phyloP scores from a whole-genome alignment of 176 grass and related monocot species.

The Phyllostachys edulis region DNA sequence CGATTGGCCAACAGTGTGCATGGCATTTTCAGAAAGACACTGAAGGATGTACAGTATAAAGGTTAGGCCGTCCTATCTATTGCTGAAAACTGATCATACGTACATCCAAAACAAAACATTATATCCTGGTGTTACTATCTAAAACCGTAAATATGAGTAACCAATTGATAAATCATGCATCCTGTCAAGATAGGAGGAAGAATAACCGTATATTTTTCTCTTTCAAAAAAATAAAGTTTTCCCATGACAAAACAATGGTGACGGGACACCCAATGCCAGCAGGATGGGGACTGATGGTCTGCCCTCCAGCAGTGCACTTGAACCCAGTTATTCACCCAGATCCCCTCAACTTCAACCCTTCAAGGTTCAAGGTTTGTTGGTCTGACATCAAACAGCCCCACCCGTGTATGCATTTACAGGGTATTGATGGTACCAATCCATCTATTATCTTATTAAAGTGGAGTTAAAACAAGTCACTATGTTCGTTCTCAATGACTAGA shows the following conservation, averaged over 20 bases:
- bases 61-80: slow-evolving; percentile 17
- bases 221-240: background rate
- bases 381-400: background rate
- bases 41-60: slow-evolving; percentile 46
- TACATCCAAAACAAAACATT: background rate
- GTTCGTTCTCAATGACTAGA: no score
- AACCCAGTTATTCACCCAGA: slow-evolving; percentile 50
- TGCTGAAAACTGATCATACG: background rate
- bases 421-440: background rate
- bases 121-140: background rate
- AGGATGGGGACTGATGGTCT: slow-evolving; percentile 65
- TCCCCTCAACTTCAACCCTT: slow-evolving; percentile 53
- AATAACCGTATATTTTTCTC: background rate
- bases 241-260: background rate
- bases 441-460: no score
- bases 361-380: slow-evolving; percentile 55
- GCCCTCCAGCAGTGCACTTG: slow-evolving; percentile 54
- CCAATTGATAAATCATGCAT: background rate
- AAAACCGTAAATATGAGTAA: background rate
- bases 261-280: slow-evolving; percentile 54
- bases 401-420: background rate
- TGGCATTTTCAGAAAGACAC: slow-evolving; percentile 57
- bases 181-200: background rate
- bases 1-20: slow-evolving; percentile 57
- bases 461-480: no score